Base-by-base conservation (phyloP, 2,329 filamentous ascomycete species). In the Apiospora arundinis region DNA sequence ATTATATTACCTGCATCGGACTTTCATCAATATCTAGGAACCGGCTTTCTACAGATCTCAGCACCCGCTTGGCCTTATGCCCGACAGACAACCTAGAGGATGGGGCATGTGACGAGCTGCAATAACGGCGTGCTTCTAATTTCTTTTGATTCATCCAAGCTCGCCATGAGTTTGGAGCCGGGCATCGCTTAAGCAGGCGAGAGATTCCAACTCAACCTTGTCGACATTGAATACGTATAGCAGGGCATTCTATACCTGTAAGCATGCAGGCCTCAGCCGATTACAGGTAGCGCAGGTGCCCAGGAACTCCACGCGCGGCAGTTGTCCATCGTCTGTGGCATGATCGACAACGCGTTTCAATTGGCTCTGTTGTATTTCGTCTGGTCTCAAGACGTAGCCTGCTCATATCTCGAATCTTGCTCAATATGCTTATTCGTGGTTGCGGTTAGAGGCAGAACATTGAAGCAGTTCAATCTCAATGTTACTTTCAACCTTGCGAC, bases 11-110 rank as follows among this genome's bases (percentile, higher is more conserved):
- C 32, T 63, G 56, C 56, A 63, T 63, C 28, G 56, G 56, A 9
- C 37, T n/a, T 63, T 63, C 56, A 63, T 63, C 32, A 63, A 63
- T 63, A 63, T 63, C 56, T 63, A 63, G 56, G 56, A 40, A 63
- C 56, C 56, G 32, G 56, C 56, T 63, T 63, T 40, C 56, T 63
- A 63, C 32, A 63, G 56, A 63, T 63, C 56, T 63, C 28, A 63
- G 56, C 56, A 63, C 56, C 56, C 56, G 56, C 56, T 63, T 63
- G 56, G 18, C 56, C 56, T 28, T 40, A 40, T 63, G 56, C 37
- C 32, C 56, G 56, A 63, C 32, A 40, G 18, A 9, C 32, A 63
- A n/a, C 56, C 56, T 63, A 21, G 18, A 28, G 52, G 52, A 63
- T 21, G 28, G 28, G 28, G 56, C 56, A 40, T 63, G 56, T 63